Conservation (phyloP, 1,139 yeast genomes). For the Spencermartinsiella ligniputridi region DNA sequence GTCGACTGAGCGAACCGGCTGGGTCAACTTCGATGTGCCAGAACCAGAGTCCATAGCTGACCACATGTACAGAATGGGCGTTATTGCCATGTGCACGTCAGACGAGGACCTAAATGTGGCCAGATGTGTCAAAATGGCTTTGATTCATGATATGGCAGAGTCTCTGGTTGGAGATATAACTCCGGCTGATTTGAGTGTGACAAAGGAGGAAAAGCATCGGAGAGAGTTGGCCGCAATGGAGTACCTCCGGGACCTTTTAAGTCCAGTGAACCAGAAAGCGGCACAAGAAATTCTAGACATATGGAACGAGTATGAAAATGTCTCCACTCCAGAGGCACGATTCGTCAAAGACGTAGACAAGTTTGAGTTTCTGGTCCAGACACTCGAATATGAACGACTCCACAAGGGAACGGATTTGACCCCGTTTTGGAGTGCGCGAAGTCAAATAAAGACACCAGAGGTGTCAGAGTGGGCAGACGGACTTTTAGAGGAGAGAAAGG, state of each 20-base stretch:
- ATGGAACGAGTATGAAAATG: conserved; percentile 90
- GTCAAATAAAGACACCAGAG: conserved; percentile 65
- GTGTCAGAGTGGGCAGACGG: conserved; percentile 68
- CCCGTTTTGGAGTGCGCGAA: conserved; percentile 65
- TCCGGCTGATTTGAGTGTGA: conserved; percentile 72
- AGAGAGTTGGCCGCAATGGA: conserved; percentile 74
- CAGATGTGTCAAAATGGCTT: conserved; percentile 77
- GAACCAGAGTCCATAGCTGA: conserved; percentile 78
- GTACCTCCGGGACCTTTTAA: conserved; percentile 57
- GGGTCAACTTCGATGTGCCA: conserved; percentile 74
- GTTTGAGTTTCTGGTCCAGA: conserved; percentile 85
- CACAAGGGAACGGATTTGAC: conserved; percentile 55
- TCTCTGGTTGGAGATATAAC: conserved; percentile 92
- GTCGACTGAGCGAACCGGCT: conserved; percentile 84
- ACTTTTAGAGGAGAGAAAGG: conserved; percentile 53
- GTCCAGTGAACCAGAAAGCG: conserved; percentile 59
- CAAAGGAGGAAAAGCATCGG: conserved; percentile 69
- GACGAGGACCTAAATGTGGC: conserved; percentile 42
- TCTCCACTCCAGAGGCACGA: conserved; percentile 74
- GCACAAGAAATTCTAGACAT: conserved; percentile 64
- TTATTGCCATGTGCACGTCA: conserved; percentile 72
- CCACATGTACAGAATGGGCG: conserved; percentile 96
- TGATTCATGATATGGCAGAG: conserved; percentile 94
- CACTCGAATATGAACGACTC: conserved; percentile 78
- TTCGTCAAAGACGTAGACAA: conserved; percentile 94